phyloP scores from a whole-genome alignment of 108 stramenopile species.

The Skeletonema menzelii region DNA sequence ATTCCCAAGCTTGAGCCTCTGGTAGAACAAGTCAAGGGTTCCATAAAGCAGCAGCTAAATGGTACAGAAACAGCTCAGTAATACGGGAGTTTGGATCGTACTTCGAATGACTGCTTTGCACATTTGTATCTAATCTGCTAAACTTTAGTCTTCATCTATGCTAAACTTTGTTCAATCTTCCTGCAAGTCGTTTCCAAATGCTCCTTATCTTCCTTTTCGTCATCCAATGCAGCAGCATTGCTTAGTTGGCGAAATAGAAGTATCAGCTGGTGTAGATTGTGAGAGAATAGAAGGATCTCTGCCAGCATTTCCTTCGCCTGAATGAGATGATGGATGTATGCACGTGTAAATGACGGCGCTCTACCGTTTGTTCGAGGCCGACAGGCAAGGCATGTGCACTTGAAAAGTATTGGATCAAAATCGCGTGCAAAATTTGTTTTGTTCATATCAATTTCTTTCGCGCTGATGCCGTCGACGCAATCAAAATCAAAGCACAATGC shows the following conservation, averaged over 20 bases:
- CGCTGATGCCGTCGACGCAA: not conserved
- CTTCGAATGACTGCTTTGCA: too few species aligned
- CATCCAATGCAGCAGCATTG: conserved; percentile 23
- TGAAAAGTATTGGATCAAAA: conserved; percentile 48
- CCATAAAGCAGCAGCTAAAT: too few species aligned
- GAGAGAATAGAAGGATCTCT: conserved; percentile 77
- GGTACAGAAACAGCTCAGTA: too few species aligned
- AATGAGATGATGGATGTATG: conserved; percentile 84
- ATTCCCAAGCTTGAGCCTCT: too few species aligned
- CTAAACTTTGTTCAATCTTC: conserved; percentile 13
- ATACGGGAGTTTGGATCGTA: too few species aligned
- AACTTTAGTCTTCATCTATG: not conserved
- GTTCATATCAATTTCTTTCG: conserved; percentile 54
- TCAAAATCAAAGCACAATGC: conserved; percentile 18
- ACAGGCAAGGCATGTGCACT: conserved; percentile 67
- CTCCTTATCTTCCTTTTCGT: not conserved
- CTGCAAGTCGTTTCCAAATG: conserved; percentile 26
- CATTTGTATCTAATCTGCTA: too few species aligned
- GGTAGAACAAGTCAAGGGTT: too few species aligned
- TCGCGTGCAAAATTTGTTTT: conserved; percentile 56
- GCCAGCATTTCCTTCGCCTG: conserved; percentile 81
- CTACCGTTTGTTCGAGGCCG: conserved; percentile 1
- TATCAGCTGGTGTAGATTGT: conserved; percentile 82
- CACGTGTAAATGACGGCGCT: conserved; percentile 45
- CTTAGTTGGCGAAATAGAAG: conserved; percentile 38